These are phyloP conservation scores for Usnea hakonensis DNA, from an alignment of 495 filamentous ascomycete genomes.

Conservation along the genomic window DNA sequence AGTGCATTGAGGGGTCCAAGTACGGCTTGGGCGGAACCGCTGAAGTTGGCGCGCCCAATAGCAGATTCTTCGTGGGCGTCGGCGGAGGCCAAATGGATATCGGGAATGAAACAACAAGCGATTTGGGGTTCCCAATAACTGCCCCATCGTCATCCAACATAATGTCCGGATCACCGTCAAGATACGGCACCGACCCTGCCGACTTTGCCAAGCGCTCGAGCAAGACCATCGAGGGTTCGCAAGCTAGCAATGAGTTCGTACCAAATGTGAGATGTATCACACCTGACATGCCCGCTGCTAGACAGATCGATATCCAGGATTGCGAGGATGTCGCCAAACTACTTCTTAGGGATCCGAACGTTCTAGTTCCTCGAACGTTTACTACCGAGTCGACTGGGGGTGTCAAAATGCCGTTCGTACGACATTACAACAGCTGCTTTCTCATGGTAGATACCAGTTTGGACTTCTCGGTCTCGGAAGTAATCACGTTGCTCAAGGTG, in stretches of 20 bases:
- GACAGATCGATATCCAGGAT: background rate
- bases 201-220: background rate
- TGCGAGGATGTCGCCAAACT: background rate
- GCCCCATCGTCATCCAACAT: background rate
- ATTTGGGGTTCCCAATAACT: background rate
- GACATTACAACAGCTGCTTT: background rate
- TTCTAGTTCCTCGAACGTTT: background rate
- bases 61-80: conserved; percentile 1
- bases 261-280: background rate
- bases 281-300: background rate
- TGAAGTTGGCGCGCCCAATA: background rate
- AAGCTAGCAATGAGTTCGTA: background rate
- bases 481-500: background rate
- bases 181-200: background rate
- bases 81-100: background rate
- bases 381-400: background rate
- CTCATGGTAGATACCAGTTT: background rate
- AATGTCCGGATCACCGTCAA: background rate
- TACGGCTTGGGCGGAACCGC: background rate
- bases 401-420: background rate
- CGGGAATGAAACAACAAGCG: background rate
- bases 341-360: background rate
- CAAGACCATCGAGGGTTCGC: background rate
- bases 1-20: conserved; percentile 1
- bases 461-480: background rate